phyloP scores from a whole-genome alignment of 495 filamentous ascomycete species.

The Aspergillus bridgeri region DNA sequence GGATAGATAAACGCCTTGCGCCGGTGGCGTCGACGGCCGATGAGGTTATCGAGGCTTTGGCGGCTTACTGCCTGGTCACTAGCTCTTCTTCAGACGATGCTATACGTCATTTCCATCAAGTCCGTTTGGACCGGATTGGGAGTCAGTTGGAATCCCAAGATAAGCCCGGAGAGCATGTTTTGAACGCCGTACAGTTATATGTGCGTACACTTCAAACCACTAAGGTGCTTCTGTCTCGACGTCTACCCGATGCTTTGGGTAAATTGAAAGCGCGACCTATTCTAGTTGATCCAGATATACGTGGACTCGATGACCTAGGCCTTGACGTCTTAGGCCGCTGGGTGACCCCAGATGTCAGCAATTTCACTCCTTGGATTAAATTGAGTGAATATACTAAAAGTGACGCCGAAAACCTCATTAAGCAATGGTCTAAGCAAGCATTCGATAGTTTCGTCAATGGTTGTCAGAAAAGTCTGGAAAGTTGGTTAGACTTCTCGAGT shows the following conservation, averaged over 20 bases:
- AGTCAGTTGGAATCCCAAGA: conserved; percentile 48
- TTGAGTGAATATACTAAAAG: conserved; percentile 70
- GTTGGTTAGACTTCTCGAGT: conserved; percentile 57
- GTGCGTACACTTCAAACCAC: conserved; percentile 73
- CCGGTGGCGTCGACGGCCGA: conserved; percentile 45
- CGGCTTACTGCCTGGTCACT: conserved; percentile 78
- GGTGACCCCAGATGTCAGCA: conserved; percentile 78
- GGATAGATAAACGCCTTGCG: conserved; percentile 65
- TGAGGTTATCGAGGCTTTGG: conserved; percentile 65
- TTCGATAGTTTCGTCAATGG: conserved; percentile 60
- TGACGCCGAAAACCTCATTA: conserved; percentile 62
- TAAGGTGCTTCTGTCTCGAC: conserved; percentile 67
- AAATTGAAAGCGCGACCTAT: conserved; percentile 67
- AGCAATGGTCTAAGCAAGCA: conserved; percentile 70
- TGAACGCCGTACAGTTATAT: conserved; percentile 66
- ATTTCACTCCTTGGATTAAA: conserved; percentile 87
- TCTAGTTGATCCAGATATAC: conserved; percentile 64
- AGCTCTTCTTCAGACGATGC: conserved; percentile 79
- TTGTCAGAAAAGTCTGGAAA: conserved; percentile 52
- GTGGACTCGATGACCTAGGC: conserved; percentile 62
- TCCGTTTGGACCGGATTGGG: conserved; percentile 64
- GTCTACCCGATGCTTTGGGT: conserved; percentile 65
- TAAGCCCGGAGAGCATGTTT: conserved; percentile 43
- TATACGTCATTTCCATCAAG: conserved; percentile 73
- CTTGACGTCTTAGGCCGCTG: conserved; percentile 80